A percentile compares a stretch with the other conserved stretches of the same genome.
Conservation (phyloP, 2,329 filamentous ascomycete genomes). For the Fusarium buxicola region DNA sequence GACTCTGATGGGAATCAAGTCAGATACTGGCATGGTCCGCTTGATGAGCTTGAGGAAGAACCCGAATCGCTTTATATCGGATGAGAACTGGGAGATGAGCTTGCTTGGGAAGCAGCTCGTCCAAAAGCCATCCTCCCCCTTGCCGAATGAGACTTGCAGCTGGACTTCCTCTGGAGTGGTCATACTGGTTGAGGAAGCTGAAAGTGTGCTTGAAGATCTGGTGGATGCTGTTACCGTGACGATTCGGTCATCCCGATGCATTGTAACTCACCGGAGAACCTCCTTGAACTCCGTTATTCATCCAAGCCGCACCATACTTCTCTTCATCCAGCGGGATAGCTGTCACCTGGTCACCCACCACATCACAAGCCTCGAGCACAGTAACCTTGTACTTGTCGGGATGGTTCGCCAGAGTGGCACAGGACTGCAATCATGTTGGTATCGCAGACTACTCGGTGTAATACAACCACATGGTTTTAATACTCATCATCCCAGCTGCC, state of each 20-base stretch:
- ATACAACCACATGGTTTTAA: background rate
- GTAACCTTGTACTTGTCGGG: conserved; percentile 74
- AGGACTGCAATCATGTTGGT: conserved; percentile 58
- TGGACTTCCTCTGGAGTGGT: conserved; percentile 68
- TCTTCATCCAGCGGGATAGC: conserved; percentile 68
- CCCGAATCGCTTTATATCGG: conserved; percentile 52
- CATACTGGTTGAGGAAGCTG: conserved; percentile 70
- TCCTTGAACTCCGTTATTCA: conserved; percentile 74
- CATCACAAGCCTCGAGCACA: conserved; percentile 67
- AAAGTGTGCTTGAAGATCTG: conserved; percentile 76
- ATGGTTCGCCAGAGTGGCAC: conserved; percentile 74
- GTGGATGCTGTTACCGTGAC: background rate
- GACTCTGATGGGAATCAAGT: conserved; percentile 70
- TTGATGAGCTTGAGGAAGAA: conserved; percentile 24
- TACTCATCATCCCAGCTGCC: conserved; percentile 68
- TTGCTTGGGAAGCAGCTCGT: conserved; percentile 73
- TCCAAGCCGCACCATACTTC: conserved; percentile 68
- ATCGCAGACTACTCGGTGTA: background rate
- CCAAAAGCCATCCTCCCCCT: conserved; percentile 69
- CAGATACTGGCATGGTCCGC: conserved; percentile 70
- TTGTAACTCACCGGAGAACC: conserved; percentile 54
- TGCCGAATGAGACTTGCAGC: conserved; percentile 72
- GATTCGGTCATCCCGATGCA: background rate
- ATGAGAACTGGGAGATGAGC: conserved; percentile 65
- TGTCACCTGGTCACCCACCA: conserved; percentile 71